Base-by-base conservation (phyloP, 2,329 filamentous ascomycete genomes). In the Aspergillus cejpii region DNA sequence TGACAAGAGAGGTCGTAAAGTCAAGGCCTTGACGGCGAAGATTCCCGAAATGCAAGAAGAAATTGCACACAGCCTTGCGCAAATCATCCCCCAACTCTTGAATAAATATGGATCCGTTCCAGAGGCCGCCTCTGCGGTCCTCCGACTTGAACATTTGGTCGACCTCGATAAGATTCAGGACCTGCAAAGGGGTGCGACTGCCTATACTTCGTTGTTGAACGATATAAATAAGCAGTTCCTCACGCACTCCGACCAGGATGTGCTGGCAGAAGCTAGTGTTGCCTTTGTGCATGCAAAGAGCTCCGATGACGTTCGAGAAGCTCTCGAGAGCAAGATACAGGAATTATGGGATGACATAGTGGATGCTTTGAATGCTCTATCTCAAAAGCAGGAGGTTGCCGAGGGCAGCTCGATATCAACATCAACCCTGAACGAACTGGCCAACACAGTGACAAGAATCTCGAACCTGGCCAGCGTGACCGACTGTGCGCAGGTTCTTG, bases 191-290 rank as follows among this genome's bases (percentile, higher is more conserved):
- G 88, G 94, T 53, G 81, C 87, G 0, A 83, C 84, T 1, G 84
- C 82, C 1, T 94, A 94, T 60, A 80, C 83, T 5, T 81, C 84
- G 17, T 72, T 97, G 23, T 74, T 98, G 1, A 89, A 95, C 55
- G 90, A 96, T 58, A 88, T 97, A 56, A 89, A 87, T 64, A 88
- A 87, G 46, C 92, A 98, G 58, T 97, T 98, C 69, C 82, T 85
- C 57, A 82, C 88, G n/a, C 92, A 98, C 61, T 86, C 87, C 34
- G 87, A 94, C 58, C 85, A 87, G 56, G 79, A 80, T 44, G 90
- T 97, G 14, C 75, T 98, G 37, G 81, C 81, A 8, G 90, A 96
- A 65, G 91, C 89, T 11, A 84, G 85, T 21, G 77, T 81, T 17
- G 87, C 90, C 4, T 79, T 98, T 28, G 71, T 95, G 24, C 88